A percentile compares a stretch with the other conserved stretches of the same genome.
These are phyloP conservation scores for Trichoderma arundinaceum DNA, from an alignment of 2,329 filamentous ascomycete genomes.

Conservation along the genomic window DNA sequence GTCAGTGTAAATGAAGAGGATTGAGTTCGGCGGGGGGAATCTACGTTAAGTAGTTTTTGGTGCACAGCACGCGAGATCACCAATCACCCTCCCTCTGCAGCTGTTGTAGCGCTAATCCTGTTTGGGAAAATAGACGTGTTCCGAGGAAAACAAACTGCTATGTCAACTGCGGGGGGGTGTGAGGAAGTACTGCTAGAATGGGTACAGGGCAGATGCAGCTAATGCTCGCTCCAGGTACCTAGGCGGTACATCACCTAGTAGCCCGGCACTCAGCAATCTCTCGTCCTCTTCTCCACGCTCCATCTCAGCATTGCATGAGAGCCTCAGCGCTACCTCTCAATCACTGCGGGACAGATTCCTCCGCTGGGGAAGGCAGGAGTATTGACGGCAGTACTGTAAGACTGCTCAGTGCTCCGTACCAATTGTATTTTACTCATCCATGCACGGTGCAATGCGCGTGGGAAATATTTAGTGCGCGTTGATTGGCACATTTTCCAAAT, in stretches of 20 bases:
- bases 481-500: background rate
- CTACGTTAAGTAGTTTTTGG: conserved; percentile 64
- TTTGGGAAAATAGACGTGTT: conserved; percentile 43
- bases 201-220: conserved; percentile 19
- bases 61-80: conserved; percentile 53
- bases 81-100: conserved; percentile 52
- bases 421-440: too few species aligned
- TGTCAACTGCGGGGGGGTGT: conserved; percentile 21
- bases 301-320: background rate
- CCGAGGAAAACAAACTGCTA: conserved; percentile 39
- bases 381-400: background rate
- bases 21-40: conserved; percentile 52
- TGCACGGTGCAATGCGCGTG: too few species aligned
- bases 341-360: background rate
- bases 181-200: conserved; percentile 1
- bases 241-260: conserved; percentile 10
- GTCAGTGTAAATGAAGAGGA: conserved; percentile 43
- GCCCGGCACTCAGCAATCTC: conserved; percentile 8
- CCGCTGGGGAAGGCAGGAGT: background rate
- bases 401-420: too few species aligned
- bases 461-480: background rate
- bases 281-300: conserved; percentile 18
- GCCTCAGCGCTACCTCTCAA: background rate
- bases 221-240: conserved; percentile 27
- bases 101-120: conserved; percentile 18